Percentiles rank a stretch among this genome's conserved stretches.
phyloP scores from a whole-genome alignment of 2,329 filamentous ascomycete genomes.

The Cladophialophora exuberans region DNA sequence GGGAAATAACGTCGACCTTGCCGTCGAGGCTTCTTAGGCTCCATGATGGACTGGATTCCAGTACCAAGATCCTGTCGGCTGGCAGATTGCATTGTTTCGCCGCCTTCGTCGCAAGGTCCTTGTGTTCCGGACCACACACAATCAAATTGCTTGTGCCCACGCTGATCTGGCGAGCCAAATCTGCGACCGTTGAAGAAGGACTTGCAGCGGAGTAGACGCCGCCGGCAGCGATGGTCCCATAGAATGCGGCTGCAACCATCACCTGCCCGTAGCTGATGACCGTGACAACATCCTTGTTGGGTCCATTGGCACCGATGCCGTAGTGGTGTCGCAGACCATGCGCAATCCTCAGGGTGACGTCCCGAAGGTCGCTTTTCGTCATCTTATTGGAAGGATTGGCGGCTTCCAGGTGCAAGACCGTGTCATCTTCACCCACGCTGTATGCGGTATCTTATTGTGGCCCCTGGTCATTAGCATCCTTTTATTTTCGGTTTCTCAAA shows the following conservation, averaged over 20 bases:
- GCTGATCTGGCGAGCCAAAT: constrained; percentile 55
- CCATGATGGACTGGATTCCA: constrained; percentile 48
- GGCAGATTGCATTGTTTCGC: constrained; percentile 53
- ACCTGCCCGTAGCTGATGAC: constrained; percentile 61
- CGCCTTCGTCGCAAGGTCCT: constrained; percentile 51
- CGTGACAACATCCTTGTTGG: constrained; percentile 58
- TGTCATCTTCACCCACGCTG: constrained; percentile 46
- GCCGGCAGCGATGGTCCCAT: constrained; percentile 60
- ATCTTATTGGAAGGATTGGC: constrained; percentile 57
- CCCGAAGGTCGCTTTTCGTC: constrained; percentile 56
- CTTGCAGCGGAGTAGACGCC: constrained; percentile 63
- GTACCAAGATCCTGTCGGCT: constrained; percentile 53
- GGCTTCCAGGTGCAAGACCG: constrained; percentile 61
- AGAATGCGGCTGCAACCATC: constrained; percentile 58
- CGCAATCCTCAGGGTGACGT: constrained; percentile 57
- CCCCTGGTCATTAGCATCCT: too few species aligned
- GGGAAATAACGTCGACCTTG: constrained; percentile 40
- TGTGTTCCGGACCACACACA: constrained; percentile 54
- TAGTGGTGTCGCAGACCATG: constrained; percentile 59
- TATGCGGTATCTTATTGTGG: constrained; percentile 24
- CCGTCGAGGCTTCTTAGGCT: constrained; percentile 38
- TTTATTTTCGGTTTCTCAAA: too few species aligned
- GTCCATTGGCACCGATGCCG: constrained; percentile 54
- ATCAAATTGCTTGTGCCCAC: constrained; percentile 48
- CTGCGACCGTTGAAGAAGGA: constrained; percentile 53